A percentile compares a stretch with the other conserved stretches of the same genome.
These are phyloP conservation scores for Herpetomonas tarakana DNA, from an alignment of 208 protist genomes.

Conservation along the genomic window DNA sequence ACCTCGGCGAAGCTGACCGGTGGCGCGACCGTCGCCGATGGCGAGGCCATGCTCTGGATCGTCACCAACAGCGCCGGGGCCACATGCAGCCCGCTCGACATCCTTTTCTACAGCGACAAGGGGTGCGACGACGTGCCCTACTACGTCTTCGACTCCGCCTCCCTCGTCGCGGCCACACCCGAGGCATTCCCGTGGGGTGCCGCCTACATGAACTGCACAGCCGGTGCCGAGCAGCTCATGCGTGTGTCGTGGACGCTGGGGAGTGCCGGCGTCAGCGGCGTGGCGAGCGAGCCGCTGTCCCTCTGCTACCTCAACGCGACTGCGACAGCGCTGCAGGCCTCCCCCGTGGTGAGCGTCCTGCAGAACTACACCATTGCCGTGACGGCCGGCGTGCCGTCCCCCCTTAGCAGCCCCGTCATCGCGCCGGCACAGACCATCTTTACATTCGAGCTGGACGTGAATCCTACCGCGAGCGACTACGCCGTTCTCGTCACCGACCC, in stretches of 20 bases:
- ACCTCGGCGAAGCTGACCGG: slow-evolving; percentile 29
- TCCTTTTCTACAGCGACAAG: slow-evolving; percentile 75
- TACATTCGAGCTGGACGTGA: slow-evolving; percentile 38
- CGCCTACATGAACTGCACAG: not conserved
- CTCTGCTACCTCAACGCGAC: slow-evolving; percentile 42
- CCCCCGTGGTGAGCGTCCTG: slow-evolving; percentile 35
- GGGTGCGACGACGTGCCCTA: slow-evolving; percentile 72
- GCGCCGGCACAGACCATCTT: slow-evolving; percentile 36
- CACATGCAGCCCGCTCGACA: slow-evolving; percentile 20
- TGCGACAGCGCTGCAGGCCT: slow-evolving; percentile 27
- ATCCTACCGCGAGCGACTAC: slow-evolving; percentile 52
- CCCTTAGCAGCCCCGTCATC: slow-evolving; percentile 16
- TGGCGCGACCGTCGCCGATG: slow-evolving; percentile 12
- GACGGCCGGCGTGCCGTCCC: slow-evolving; percentile 38
- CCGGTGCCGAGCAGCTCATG: not conserved
- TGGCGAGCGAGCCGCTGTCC: slow-evolving; percentile 17
- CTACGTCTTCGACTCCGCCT: slow-evolving; percentile 27
- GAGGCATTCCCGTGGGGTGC: slow-evolving; percentile 3
- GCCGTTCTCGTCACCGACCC: slow-evolving; percentile 46
- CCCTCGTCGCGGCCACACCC: not conserved
- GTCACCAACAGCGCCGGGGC: slow-evolving; percentile 21
- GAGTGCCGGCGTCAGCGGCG: slow-evolving; percentile 1
- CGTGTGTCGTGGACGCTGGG: not conserved
- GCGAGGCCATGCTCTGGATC: slow-evolving; percentile 70
- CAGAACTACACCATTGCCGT: slow-evolving; percentile 31